These are phyloP conservation scores for Perilla frutescens DNA, from an alignment of 257 asterid species.

Conservation along the genomic window DNA sequence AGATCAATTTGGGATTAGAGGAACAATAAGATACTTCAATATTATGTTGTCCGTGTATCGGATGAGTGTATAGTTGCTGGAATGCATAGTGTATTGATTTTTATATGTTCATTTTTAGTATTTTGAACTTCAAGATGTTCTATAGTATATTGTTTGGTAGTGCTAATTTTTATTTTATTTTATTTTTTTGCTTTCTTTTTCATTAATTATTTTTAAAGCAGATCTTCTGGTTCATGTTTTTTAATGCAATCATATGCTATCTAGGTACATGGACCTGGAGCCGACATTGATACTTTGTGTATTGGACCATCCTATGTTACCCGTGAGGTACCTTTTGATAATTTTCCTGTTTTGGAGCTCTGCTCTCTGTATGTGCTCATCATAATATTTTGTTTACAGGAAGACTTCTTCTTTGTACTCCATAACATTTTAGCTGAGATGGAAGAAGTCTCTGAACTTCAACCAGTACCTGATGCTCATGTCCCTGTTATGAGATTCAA, in stretches of 20 bases:
- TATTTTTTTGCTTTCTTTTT: neutral
- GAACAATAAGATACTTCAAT: neutral
- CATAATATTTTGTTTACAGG: conserved; percentile 43
- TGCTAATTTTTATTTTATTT: neutral
- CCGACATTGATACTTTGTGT: conserved; percentile 74
- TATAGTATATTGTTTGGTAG: neutral
- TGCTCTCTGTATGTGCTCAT: conserved; percentile 19
- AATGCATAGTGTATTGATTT: conserved; percentile 1
- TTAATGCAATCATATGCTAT: conserved; percentile 12
- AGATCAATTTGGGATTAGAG: conserved; percentile 1
- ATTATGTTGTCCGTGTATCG: neutral
- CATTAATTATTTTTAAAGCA: too few species aligned
- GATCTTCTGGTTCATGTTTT: neutral
- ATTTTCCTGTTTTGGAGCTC: conserved; percentile 7
- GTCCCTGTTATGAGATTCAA: conserved; percentile 97
- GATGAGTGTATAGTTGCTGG: too few species aligned
- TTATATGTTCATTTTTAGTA: neutral
- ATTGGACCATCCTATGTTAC: conserved; percentile 69
- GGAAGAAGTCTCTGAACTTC: conserved; percentile 91
- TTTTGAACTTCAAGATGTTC: neutral
- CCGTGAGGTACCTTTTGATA: conserved; percentile 53
- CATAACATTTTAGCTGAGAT: conserved; percentile 72
- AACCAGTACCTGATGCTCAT: conserved; percentile 98
- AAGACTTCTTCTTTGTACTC: conserved; percentile 83
- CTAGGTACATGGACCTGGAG: conserved; percentile 80